Evolutionary conservation across 2,329 filamentous ascomycete genomes (phyloP), one percentile per base, ranked within the genome.

Genomic region (Colletotrichum cordylinicola): DNA sequence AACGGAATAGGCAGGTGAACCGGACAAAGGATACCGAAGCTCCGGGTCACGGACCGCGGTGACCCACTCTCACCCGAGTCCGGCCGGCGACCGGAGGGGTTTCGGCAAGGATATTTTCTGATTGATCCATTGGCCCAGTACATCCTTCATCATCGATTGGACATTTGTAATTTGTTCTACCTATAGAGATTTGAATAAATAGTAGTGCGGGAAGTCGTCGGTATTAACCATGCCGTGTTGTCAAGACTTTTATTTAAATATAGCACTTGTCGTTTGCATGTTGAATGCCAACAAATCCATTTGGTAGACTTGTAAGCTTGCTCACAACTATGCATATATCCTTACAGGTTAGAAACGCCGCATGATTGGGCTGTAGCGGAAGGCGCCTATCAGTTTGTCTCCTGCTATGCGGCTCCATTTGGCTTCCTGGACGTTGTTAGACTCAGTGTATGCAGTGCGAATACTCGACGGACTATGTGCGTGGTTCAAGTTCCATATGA

Each of bases 401-500:
- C 31, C 31, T 33, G 31, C 8, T 10, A 4, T 33, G 31, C 31
- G 8, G 31, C 9, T 13, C n/a, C 21, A 0, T 7, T 48, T 13
- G 13, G 4, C 43, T 48, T 48, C 8, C 2, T 48, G 43, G n/a
- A 2, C 43, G 1, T 2, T 13, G 43, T 21, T 21, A n/a, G 43
- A 0, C 10, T 4, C 43, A 7, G 43, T 48, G 3, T 21, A 21
- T 48, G 43, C 9, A 21, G 3, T 21, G 3, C 18, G 43, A 48
- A 48, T 48, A 48, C 43, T 12, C 3, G 10, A 21, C 18, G 18
- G 43, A 48, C 2, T 0, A 21, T 21, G 10, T 48, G 18, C 7
- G 10, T 12, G 43, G 5, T 21, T 21, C 9, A 0, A 9, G 4
- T 0, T n/a, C 18, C 16, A 18, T 9, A 3, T 2, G 16, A 43